Evolutionary conservation across 1,284 basidiomycete genomes (phyloP), one percentile per base, ranked within the genome.

Genomic region (Lentinus polychrous): DNA sequence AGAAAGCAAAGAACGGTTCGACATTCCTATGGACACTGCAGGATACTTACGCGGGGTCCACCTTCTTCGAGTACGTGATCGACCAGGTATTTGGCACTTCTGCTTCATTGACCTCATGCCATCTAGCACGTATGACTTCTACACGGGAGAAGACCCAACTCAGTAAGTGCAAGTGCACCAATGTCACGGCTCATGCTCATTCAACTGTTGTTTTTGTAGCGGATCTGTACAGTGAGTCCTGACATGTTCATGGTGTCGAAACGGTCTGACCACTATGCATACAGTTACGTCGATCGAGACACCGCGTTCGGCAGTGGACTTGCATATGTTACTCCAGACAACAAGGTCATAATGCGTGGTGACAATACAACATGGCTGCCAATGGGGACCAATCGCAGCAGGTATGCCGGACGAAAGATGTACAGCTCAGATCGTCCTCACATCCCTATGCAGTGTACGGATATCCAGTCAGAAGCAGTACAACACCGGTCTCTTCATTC

Each of bases 291-390:
- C 39, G 66, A 79, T 55, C 53, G 62, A 42, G 59, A 63, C 20
- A 70, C 66, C 35, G 80, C 82, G 8, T 72, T 77, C 55, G 60
- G 64, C 14, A 56, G 68, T 35, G 65, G 68, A 32, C 68, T 84
- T 7, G 73, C 71, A 4, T 84, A 71, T 59, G 73, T 83, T 14
- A 70, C 72, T 23, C 68, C 71, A 14, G 68, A 83, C 57, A 74
- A 73, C 23, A 73, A 72, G 37, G 81, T 83, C 20, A 72, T 86
- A 23, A 88, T 88, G 84, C 79, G 82, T 58, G 83, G 81, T 10
- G 85, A 88, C 51, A 73, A 86, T 56, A 79, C 73, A 0, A 81
- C 74, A 14, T 66, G 63, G 62, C 62, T 88, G 40, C 53, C 69
- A 2, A 43, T 63, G 38, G 83, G 82, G 14, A 65, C 69, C 42